These are phyloP conservation scores for Termitomyces titanicus DNA, from an alignment of 768 basidiomycete species.

Conservation along the genomic window DNA sequence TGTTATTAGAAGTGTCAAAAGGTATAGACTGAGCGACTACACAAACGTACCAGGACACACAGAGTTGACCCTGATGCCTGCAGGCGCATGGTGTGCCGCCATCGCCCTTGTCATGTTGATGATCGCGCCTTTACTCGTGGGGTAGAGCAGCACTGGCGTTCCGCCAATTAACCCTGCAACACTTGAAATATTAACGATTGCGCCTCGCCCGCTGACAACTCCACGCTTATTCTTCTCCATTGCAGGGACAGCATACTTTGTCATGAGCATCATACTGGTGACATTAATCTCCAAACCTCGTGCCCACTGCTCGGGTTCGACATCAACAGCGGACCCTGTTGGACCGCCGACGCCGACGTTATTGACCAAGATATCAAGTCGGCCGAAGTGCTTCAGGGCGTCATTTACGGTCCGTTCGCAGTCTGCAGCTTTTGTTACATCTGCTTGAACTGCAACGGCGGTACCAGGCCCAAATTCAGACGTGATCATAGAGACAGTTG, in stretches of 20 bases:
- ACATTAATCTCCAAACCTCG: slow-evolving; percentile 35
- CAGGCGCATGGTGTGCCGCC: slow-evolving; percentile 38
- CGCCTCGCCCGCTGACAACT: slow-evolving; percentile 30
- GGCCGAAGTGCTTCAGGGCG: slow-evolving; percentile 31
- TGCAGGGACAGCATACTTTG: slow-evolving; percentile 38
- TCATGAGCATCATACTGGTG: slow-evolving; percentile 42
- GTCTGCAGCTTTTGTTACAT: slow-evolving; percentile 31
- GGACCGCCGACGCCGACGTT: slow-evolving; percentile 39
- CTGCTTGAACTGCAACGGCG: slow-evolving; percentile 30
- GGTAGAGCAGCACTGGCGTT: slow-evolving; percentile 36
- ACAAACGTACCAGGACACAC: slow-evolving; percentile 33
- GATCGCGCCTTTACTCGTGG: slow-evolving; percentile 39
- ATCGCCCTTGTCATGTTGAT: slow-evolving; percentile 43
- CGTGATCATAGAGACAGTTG: slow-evolving; percentile 35
- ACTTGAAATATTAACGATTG: slow-evolving; percentile 39
- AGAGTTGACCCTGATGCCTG: slow-evolving; percentile 37
- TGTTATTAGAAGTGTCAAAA: slow-evolving; percentile 1
- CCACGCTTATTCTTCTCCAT: slow-evolving; percentile 33
- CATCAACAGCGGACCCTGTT: slow-evolving; percentile 33
- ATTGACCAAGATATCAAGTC: slow-evolving; percentile 40
- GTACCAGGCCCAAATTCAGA: slow-evolving; percentile 31
- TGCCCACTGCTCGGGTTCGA: slow-evolving; percentile 32
- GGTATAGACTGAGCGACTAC: not conserved
- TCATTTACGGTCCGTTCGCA: slow-evolving; percentile 34
- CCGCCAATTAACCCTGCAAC: slow-evolving; percentile 36